A percentile compares a stretch with the other conserved stretches of the same genome.
These are phyloP conservation scores for Funneliformis geosporum DNA, from an alignment of 192 early-diverging fungal species.

Conservation along the genomic window DNA sequence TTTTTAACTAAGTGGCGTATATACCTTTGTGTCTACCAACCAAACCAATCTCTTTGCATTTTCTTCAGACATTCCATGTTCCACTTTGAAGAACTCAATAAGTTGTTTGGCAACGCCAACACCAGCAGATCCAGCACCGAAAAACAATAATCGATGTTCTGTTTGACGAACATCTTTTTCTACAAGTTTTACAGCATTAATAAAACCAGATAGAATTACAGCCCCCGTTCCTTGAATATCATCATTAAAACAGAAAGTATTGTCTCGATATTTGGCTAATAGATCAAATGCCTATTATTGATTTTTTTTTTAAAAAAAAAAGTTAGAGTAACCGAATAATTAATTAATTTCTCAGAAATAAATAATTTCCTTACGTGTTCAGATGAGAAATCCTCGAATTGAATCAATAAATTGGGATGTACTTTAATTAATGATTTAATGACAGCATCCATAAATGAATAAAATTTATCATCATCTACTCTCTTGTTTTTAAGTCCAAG, in stretches of 20 bases:
- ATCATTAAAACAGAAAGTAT: conserved; percentile 91
- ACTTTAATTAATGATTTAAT: conserved; percentile 65
- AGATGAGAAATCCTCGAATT: conserved; percentile 96
- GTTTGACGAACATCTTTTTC: conserved; percentile 58
- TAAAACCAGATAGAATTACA: conserved; percentile 90
- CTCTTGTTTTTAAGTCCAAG: conserved; percentile 76
- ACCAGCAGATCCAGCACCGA: conserved; percentile 92
- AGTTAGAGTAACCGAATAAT: background rate
- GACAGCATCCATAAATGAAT: conserved; percentile 80
- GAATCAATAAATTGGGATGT: conserved; percentile 84
- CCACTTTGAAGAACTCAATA: conserved; percentile 75
- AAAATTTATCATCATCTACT: conserved; percentile 70
- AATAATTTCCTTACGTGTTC: conserved; percentile 56
- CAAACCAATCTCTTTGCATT: conserved; percentile 74
- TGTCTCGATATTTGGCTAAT: conserved; percentile 74
- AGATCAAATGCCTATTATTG: conserved; percentile 84
- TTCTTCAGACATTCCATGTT: conserved; percentile 72
- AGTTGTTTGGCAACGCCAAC: conserved; percentile 94
- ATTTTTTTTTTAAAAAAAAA: too few species aligned
- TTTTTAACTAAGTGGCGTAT: background rate
- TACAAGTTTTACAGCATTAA: conserved; percentile 76
- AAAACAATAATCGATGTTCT: conserved; percentile 89
- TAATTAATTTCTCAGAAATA: background rate
- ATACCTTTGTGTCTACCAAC: conserved; percentile 84
- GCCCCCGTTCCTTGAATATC: conserved; percentile 94